phyloP scores from a whole-genome alignment of 495 filamentous ascomycete species.

The Glonium stellatum region DNA sequence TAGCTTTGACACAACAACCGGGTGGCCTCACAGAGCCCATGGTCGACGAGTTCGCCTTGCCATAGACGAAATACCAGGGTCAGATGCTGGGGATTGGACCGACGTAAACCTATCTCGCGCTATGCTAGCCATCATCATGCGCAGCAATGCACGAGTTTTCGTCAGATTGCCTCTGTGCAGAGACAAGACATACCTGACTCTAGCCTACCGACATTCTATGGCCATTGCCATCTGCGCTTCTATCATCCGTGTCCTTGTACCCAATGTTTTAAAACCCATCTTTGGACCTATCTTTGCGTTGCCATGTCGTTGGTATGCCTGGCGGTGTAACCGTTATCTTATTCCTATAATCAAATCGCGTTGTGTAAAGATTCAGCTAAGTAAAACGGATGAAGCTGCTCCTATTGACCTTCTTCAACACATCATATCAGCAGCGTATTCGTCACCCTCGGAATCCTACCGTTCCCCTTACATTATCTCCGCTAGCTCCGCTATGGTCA shows the following conservation, averaged over 20 bases:
- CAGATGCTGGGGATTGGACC: conserved; percentile 20
- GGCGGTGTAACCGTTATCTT: not conserved
- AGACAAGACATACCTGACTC: conserved; percentile 13
- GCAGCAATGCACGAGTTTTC: conserved; percentile 35
- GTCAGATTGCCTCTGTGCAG: conserved; percentile 17
- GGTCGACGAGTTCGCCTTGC: conserved; percentile 38
- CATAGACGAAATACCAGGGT: conserved; percentile 36
- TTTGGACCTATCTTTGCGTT: conserved; percentile 11
- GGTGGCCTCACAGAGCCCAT: conserved; percentile 39
- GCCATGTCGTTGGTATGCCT: conserved; percentile 1
- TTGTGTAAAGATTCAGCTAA: no score
- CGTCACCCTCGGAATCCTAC: not conserved
- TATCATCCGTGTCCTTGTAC: not conserved
- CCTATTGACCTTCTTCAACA: not conserved
- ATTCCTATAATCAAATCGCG: conserved; percentile 8
- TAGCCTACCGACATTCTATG: not conserved
- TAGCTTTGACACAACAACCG: conserved; percentile 38
- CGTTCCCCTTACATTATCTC: not conserved
- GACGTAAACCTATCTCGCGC: conserved; percentile 40
- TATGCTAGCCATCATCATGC: conserved; percentile 24
- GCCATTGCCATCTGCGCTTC: not conserved
- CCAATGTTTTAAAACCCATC: not conserved
- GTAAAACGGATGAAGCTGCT: not conserved
- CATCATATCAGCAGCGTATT: not conserved
- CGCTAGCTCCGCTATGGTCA: conserved; percentile 5